Base-by-base conservation (phyloP, 345 rosid genomes). In the Bruguiera gymnorhiza region DNA sequence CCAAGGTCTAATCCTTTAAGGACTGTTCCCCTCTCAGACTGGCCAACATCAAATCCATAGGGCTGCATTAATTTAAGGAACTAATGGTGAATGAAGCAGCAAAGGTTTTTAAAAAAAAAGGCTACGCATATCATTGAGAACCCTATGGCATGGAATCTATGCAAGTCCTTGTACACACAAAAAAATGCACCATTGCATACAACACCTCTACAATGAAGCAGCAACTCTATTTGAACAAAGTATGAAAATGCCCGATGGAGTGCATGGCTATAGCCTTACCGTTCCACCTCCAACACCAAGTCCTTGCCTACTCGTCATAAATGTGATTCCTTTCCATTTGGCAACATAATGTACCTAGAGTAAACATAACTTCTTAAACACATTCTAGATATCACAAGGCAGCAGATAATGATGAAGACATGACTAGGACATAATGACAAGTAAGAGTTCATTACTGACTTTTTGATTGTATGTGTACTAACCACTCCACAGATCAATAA, bases 221-320 rank as follows among this genome's bases (percentile, higher is more conserved):
- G 50, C 50, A 13, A 30, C 63, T 60, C 24, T 18, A 18, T 16
- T 60, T 20, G 36, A 19, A 9, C 21, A 16, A 43, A 46, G 26
- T 2, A 21, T 51, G 5, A 30, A 52, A 52, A 46, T 69, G 20
- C 15, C 60, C 30, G 21, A 62, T 32, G 16, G 16, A 53, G 70
- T 62, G 46, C 51, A 68, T 9, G 5, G 19, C n/a, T 61, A n/a
- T 3, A 8, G 31, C 63, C 91, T 43, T 72, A 94, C 98, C 76
- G 98, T 94, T 74, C 98, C 98, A 63, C 98, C 98, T 53, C 97
- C 96, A 70, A 94, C 95, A 5, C 98, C 97, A 9, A 89, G 82
- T 68, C 98, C 98, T 79, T 94, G 97, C 63, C 98, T 85, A 73
- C 97, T 94, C 16, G 98, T 94, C 98, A 94, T 94, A 80, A 94